Conservation (phyloP, 306 rosid species). For the Glycine tomentella region DNA sequence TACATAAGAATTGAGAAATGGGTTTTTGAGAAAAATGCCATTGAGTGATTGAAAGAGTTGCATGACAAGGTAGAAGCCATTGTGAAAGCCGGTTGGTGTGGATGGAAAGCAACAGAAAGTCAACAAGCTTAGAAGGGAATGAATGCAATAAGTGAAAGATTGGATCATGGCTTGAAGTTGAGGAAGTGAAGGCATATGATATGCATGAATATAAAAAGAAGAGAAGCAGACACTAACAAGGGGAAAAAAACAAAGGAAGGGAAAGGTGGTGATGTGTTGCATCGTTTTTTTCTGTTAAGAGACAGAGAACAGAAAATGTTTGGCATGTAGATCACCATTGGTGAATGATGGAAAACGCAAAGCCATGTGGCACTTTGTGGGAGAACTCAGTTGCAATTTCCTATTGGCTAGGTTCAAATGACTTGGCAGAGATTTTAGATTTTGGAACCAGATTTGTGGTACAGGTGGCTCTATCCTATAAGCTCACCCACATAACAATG, state of each 20-base stretch:
- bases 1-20: conserved; percentile 51
- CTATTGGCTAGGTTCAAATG: background rate
- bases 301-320: background rate
- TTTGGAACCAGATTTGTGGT: conserved; percentile 12
- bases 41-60: conserved; percentile 64
- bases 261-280: background rate
- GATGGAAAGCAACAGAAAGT: conserved; percentile 15
- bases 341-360: conserved; percentile 20
- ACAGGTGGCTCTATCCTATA: conserved; percentile 17
- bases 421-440: background rate
- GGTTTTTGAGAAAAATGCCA: conserved; percentile 58
- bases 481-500: background rate
- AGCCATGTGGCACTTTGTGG: conserved; percentile 50
- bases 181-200: background rate
- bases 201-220: conserved; percentile 32
- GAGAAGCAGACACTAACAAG: background rate
- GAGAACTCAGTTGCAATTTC: conserved; percentile 31
- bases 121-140: background rate
- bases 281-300: too few species aligned
- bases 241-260: background rate
- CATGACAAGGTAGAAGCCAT: conserved; percentile 65
- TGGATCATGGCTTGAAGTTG: conserved; percentile 9
- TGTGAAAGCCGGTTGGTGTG: background rate
- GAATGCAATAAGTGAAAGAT: background rate
- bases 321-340: background rate